These are phyloP conservation scores for Aspergillus coremiiformis DNA, from an alignment of 495 filamentous ascomycete genomes.

Conservation along the genomic window DNA sequence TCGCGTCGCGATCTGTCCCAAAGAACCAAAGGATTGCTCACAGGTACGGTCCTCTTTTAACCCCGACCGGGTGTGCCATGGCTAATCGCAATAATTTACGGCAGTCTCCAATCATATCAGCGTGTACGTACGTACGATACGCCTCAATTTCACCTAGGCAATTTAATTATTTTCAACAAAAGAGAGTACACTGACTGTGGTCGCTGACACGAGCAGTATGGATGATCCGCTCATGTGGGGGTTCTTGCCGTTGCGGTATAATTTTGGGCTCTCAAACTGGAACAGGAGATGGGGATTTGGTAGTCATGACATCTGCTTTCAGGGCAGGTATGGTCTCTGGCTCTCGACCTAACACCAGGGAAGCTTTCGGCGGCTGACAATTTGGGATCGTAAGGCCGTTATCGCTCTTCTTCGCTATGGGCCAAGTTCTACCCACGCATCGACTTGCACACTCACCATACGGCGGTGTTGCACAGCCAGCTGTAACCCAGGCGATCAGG, in stretches of 20 bases:
- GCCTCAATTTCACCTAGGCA: conserved; percentile 5
- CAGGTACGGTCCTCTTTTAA: conserved; percentile 47
- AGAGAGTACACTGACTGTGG: conserved; percentile 25
- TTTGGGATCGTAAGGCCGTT: conserved; percentile 34
- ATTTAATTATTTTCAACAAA: neutral
- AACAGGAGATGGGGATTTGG: conserved; percentile 82
- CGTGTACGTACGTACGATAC: conserved; percentile 65
- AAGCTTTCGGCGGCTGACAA: conserved; percentile 16
- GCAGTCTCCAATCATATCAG: conserved; percentile 91
- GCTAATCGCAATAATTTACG: conserved; percentile 8
- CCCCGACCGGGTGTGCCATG: neutral
- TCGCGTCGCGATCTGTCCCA: conserved; percentile 58
- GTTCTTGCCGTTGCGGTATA: conserved; percentile 63
- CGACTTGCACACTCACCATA: conserved; percentile 62
- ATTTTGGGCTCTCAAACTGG: conserved; percentile 49
- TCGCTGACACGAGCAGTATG: conserved; percentile 47
- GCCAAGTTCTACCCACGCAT: conserved; percentile 86
- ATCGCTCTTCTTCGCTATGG: conserved; percentile 70
- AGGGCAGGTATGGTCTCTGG: conserved; percentile 24
- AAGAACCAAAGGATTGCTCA: conserved; percentile 72
- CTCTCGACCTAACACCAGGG: neutral
- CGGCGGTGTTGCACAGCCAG: conserved; percentile 78
- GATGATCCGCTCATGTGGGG: conserved; percentile 96
- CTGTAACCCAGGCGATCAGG: conserved; percentile 76
- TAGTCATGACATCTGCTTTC: conserved; percentile 85